Evolutionary conservation across 805 yeast species (phyloP).

Genomic region (Yarrowia sp.): DNA sequence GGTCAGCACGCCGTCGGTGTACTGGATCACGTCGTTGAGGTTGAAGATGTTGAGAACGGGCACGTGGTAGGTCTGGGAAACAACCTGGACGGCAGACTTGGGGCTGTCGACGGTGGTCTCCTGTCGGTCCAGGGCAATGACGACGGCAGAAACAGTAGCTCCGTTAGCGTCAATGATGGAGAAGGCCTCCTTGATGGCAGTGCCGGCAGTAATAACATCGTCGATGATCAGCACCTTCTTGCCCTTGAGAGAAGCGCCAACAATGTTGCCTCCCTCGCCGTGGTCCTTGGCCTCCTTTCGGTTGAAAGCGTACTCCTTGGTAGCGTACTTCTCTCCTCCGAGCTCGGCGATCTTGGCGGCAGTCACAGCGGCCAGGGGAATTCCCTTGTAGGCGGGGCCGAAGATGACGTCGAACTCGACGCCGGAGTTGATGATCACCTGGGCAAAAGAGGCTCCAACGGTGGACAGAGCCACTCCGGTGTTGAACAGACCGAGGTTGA

Average conservation of each 20-base stretch:
- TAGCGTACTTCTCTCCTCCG: slow-evolving; percentile 63
- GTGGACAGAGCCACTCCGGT: slow-evolving; percentile 76
- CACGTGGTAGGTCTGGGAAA: slow-evolving; percentile 65
- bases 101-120: slow-evolving; percentile 71
- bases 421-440: slow-evolving; percentile 76
- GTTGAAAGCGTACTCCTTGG: slow-evolving; percentile 87
- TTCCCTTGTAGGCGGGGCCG: slow-evolving; percentile 98
- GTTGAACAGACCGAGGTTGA: slow-evolving; percentile 87
- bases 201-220: slow-evolving; percentile 98
- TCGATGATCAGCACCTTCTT: slow-evolving; percentile 83
- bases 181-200: slow-evolving; percentile 94
- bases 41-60: slow-evolving; percentile 83
- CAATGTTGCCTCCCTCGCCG: slow-evolving; percentile 96
- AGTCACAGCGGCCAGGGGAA: slow-evolving; percentile 90
- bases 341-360: slow-evolving; percentile 89
- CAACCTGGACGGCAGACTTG: slow-evolving; percentile 77
- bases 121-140: slow-evolving; percentile 93
- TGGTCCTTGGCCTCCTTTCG: slow-evolving; percentile 96
- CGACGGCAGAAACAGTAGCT: slow-evolving; percentile 77
- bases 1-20: slow-evolving; percentile 43
- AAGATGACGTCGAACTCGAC: slow-evolving; percentile 85
- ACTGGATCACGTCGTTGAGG: slow-evolving; percentile 68
- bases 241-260: slow-evolving; percentile 72
- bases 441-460: slow-evolving; percentile 85
- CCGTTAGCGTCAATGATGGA: slow-evolving; percentile 65